Base-by-base conservation (phyloP, 139 green algal species). In the Haematococcus lacustris region DNA sequence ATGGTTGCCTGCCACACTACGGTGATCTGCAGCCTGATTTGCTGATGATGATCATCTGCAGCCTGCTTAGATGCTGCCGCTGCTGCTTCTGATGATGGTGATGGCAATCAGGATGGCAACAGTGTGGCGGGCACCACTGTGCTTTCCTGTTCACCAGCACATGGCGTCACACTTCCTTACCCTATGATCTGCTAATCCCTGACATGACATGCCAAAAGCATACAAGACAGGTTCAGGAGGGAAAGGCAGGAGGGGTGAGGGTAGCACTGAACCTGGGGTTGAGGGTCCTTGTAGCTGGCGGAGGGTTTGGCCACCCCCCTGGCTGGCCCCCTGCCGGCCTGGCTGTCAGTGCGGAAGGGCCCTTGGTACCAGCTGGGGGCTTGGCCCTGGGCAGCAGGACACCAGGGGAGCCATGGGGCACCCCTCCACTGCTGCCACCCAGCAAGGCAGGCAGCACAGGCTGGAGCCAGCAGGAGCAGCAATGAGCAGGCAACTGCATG, bases 291-390 rank as follows among this genome's bases (percentile, higher is more conserved):
- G 53, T 30, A 4, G 53, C 53, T 30, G 53, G 21, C 53, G 17
- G 43, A 53, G 43, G 59, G 59, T 51, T 35, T 35, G 6, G 30
- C 7, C 35, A 13, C 34, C 2, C 37, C 34, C 6, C 6, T 7
- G 6, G 13, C 25, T 40, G 6, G 34, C n/a, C n/a, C n/a, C n/a
- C n/a, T n/a, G 35, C 13, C 37, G 53, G 53, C 33, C 37, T 69
- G 37, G 2, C 7, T 13, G 4, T 2, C 63, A 3, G 63, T 2
- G 6, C 63, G 26, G 63, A 37, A 69, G 2, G 63, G 63, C 35
- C 63, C 63, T 21, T 69, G 63, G 35, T 51, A 69, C 63, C 63
- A 69, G 38, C 63, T 69, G 38, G 63, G 63, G 30, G 63, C 34
- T 26, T 69, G 50, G 21, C 63, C 63, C 35, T 69, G 63, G 23